Conservation (phyloP, 169 alveolate species). For the Eimeria acervulina region DNA sequence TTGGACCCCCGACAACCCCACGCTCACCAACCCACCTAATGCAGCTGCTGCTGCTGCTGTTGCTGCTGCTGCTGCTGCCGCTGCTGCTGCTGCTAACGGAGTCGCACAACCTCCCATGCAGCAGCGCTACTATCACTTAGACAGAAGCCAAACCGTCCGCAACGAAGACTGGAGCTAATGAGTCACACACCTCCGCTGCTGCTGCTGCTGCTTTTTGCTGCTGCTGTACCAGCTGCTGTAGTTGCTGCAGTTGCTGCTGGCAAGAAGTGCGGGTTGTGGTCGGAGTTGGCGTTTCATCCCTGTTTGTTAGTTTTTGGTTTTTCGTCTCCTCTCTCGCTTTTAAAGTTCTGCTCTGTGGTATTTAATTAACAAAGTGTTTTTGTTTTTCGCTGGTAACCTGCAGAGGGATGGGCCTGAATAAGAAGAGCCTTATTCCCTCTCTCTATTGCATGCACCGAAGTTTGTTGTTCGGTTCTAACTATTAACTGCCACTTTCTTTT, state of each 20-base stretch:
- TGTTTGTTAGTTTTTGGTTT: too few species aligned
- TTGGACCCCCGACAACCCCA: not conserved
- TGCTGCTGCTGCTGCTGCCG: conserved; percentile 59
- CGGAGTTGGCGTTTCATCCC: too few species aligned
- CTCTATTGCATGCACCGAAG: not conserved
- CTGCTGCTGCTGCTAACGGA: conserved; percentile 30
- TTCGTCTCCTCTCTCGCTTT: too few species aligned
- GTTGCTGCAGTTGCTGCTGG: not conserved
- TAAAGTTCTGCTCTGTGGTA: too few species aligned
- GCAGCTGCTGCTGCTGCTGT: conserved; percentile 70
- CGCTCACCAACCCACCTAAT: not conserved
- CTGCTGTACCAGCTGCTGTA: not conserved
- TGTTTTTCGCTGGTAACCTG: too few species aligned
- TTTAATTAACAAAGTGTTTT: too few species aligned
- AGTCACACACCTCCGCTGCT: not conserved
- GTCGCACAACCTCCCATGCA: conserved; percentile 23
- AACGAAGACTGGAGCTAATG: not conserved
- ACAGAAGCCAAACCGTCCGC: not conserved
- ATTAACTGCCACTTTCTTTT: not conserved
- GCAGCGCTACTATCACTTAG: conserved; percentile 46
- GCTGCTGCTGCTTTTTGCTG: conserved; percentile 4
- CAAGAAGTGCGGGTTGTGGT: not conserved
- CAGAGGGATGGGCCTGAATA: too few species aligned
- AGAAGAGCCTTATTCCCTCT: too few species aligned
- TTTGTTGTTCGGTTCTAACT: not conserved